phyloP scores from a whole-genome alignment of 495 filamentous ascomycete species.

The Tuber magnatum region DNA sequence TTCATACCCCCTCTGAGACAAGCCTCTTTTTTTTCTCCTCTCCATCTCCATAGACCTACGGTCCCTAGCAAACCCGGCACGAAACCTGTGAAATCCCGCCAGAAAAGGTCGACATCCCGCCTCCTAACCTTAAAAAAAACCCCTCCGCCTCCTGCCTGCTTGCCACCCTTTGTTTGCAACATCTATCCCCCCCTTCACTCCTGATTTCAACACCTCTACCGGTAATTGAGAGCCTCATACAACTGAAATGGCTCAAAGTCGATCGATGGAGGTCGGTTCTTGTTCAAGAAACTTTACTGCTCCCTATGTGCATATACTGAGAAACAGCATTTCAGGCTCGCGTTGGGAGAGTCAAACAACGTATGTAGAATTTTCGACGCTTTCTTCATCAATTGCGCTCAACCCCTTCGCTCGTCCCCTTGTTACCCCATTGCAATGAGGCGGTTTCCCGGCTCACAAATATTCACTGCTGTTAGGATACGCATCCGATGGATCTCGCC shows the following conservation, averaged over 20 bases:
- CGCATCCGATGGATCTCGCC: slow-evolving; percentile 79
- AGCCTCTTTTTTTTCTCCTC: slow-evolving; percentile 4
- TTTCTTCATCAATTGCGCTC: slow-evolving; percentile 12
- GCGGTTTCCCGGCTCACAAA: slow-evolving; percentile 21
- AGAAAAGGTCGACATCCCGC: slow-evolving; percentile 1
- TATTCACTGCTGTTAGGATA: slow-evolving; percentile 58
- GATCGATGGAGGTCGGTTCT: slow-evolving; percentile 51
- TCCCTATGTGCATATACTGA: slow-evolving; percentile 37
- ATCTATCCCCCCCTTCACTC: not conserved
- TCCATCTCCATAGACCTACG: slow-evolving; percentile 28
- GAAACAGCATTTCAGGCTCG: slow-evolving; percentile 52
- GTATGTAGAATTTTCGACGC: slow-evolving; percentile 51
- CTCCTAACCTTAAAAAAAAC: not conserved
- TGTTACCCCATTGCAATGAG: slow-evolving; percentile 1
- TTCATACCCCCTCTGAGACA: not conserved
- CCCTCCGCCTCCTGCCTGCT: not conserved
- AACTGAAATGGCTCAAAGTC: slow-evolving; percentile 54
- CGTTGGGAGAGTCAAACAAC: slow-evolving; percentile 66
- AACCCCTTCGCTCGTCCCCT: not conserved
- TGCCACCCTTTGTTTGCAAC: not conserved
- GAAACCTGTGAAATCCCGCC: not conserved
- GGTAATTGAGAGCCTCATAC: slow-evolving; percentile 18
- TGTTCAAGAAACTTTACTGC: slow-evolving; percentile 34
- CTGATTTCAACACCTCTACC: slow-evolving; percentile 11
- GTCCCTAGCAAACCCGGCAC: not conserved